phyloP scores from a whole-genome alignment of 1,284 basidiomycete species.

The Ganoderma lingzhi region DNA sequence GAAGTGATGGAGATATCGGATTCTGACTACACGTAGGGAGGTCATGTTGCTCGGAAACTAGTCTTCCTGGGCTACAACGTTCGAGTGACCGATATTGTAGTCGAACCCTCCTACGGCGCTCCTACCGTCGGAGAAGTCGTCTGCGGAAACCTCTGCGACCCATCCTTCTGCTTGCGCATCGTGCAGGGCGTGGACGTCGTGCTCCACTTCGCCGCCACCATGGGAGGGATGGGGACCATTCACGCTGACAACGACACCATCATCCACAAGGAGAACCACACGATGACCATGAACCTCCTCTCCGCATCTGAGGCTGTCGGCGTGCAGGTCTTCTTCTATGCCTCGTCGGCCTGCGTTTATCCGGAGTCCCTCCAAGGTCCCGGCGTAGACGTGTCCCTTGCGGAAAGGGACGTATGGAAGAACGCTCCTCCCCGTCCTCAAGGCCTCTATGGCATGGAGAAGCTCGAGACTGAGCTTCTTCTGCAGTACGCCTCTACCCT shows the following conservation, averaged over 20 bases:
- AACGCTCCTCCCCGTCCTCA: constrained; percentile 52
- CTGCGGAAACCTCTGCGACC: constrained; percentile 57
- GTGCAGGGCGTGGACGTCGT: constrained; percentile 52
- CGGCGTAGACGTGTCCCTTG: constrained; percentile 50
- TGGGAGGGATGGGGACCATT: constrained; percentile 71
- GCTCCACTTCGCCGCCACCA: constrained; percentile 65
- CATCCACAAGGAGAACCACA: constrained; percentile 59
- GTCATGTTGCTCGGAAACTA: constrained; percentile 55
- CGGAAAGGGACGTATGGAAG: constrained; percentile 54
- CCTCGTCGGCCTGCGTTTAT: constrained; percentile 69
- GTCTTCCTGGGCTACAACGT: constrained; percentile 44
- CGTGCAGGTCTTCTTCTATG: constrained; percentile 57
- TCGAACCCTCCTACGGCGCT: constrained; percentile 38
- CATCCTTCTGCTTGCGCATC: constrained; percentile 46
- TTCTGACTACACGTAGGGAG: constrained; percentile 49
- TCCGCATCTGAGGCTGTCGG: constrained; percentile 46
- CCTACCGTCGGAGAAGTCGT: constrained; percentile 47
- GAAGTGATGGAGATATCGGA: neutral
- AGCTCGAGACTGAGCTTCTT: constrained; percentile 59
- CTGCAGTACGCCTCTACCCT: constrained; percentile 46
- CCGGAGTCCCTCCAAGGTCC: constrained; percentile 51
- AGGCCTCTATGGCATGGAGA: constrained; percentile 67
- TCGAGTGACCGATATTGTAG: constrained; percentile 52
- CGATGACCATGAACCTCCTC: constrained; percentile 58
- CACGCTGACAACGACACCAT: constrained; percentile 56